Evolutionary conservation across 768 basidiomycete genomes (phyloP), one percentile per base, ranked within the genome.

Genomic region (Trametes cubensis): DNA sequence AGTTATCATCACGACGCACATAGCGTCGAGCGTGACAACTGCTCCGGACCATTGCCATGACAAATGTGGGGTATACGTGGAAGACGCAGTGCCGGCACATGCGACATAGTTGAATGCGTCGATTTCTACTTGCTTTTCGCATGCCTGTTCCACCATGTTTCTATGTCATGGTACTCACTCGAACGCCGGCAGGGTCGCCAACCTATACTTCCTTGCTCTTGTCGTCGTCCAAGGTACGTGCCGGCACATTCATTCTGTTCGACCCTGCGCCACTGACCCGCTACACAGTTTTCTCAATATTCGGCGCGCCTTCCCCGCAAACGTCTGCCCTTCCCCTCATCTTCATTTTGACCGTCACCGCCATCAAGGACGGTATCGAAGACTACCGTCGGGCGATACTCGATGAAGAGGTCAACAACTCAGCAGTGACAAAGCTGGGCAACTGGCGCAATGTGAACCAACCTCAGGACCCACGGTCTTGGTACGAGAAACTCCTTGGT

Each of bases 391-490:
- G 96, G 53, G 90, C 89, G 11, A 68, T 75, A 10, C 81, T 95
- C 42, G 96, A 99, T 72, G 90, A 97, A 63, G 87, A 94, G 70
- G 95, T 98, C 66, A 99, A 99, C 78, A 97, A 87, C 55, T 94
- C 92, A 0, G 92, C 95, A 3, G 88, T 90, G 14, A 98, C 95
- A 1, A 92, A 92, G 66, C 84, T 99, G 13, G 87, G 86, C 6
- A 84, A 90, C 41, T 97, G 94, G 93, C 81, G 81, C 58, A 98
- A 99, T 73, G 85, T 94, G 23, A 99, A 98, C 69, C 88, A 89
- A 61, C 90, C 89, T 0, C 78, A 73, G 4, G 94, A 96, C 73
- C 80, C 89, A 0, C 85, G 94, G 7, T 76, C 83, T 0, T 93
- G 87, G 85, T 79, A 87, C 60, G 85, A 96, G 75, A 85, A 81